A percentile compares a stretch with the other conserved stretches of the same genome.
Evolutionary conservation across 106 monocot genomes (phyloP).

Genomic region (Cymbidium sinense): DNA sequence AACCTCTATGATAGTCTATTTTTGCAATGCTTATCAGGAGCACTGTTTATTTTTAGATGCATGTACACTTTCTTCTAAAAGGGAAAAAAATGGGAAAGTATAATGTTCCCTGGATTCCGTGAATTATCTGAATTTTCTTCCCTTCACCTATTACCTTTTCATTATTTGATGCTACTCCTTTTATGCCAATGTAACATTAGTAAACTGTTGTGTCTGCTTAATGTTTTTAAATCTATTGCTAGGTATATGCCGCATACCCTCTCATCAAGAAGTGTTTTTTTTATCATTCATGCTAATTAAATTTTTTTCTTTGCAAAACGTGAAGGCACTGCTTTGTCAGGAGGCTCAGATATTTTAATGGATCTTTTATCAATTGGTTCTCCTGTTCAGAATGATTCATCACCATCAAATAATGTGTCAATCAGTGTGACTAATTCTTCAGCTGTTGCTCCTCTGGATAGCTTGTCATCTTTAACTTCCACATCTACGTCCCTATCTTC

Average conservation of each 20-base stretch:
- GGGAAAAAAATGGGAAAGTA: background rate
- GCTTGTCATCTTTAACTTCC: constrained; percentile 26
- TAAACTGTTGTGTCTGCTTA: background rate
- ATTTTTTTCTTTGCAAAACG: constrained; percentile 11
- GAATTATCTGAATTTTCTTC: background rate
- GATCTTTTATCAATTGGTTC: constrained; percentile 91
- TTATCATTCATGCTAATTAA: background rate
- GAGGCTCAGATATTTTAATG: constrained; percentile 67
- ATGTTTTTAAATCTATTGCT: background rate
- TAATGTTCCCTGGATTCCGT: background rate
- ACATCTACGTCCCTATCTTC: constrained; percentile 14
- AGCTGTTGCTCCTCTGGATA: constrained; percentile 20
- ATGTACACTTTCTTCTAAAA: background rate
- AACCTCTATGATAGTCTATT: background rate
- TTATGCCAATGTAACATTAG: background rate
- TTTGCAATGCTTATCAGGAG: background rate
- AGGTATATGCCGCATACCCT: background rate
- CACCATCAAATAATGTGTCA: constrained; percentile 21
- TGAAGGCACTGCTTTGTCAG: constrained; percentile 31
- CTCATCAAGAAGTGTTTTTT: background rate
- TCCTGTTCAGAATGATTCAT: constrained; percentile 38
- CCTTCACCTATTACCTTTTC: background rate
- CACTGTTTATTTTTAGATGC: background rate
- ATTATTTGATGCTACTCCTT: background rate
- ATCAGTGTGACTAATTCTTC: constrained; percentile 21